Evolutionary conservation across 2,329 filamentous ascomycete species (phyloP).

Genomic region (Xenoacremonium recifei): DNA sequence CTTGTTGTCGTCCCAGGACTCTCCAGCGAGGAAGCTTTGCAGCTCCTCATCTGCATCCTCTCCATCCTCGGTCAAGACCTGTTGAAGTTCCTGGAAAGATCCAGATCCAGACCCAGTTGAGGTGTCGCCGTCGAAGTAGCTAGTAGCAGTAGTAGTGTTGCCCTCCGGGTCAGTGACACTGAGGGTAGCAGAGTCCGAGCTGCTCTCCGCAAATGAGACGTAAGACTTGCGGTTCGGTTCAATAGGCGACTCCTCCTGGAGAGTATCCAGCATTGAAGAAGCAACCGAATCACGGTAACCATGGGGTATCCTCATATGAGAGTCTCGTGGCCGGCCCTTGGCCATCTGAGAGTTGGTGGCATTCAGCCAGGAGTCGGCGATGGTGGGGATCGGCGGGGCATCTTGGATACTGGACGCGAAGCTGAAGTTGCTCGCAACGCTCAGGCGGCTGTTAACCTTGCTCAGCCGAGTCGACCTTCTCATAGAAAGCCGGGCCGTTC

Average conservation of each 20-base stretch:
- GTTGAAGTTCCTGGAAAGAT: slow-evolving; percentile 79
- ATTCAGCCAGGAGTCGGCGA: slow-evolving; percentile 88
- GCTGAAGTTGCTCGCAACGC: slow-evolving; percentile 90
- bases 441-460: slow-evolving; percentile 88
- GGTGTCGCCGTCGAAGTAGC: slow-evolving; percentile 81
- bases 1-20: slow-evolving; percentile 95
- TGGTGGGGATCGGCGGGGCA: slow-evolving; percentile 91
- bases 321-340: slow-evolving; percentile 41
- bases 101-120: slow-evolving; percentile 64
- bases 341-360: slow-evolving; percentile 36
- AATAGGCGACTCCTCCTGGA: slow-evolving; percentile 84
- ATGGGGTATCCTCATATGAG: slow-evolving; percentile 44
- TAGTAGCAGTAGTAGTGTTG: slow-evolving; percentile 64
- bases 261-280: slow-evolving; percentile 82
- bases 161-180: slow-evolving; percentile 77
- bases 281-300: slow-evolving; percentile 75
- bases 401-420: slow-evolving; percentile 90
- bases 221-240: slow-evolving; percentile 94
- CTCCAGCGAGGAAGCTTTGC: slow-evolving; percentile 83
- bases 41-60: slow-evolving; percentile 90
- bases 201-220: slow-evolving; percentile 80
- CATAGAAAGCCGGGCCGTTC: slow-evolving; percentile 89
- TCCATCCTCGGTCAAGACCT: slow-evolving; percentile 84
- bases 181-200: slow-evolving; percentile 67
- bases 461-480: slow-evolving; percentile 87